phyloP scores from a whole-genome alignment of 306 rosid genomes.

The Cicer judaicum region DNA sequence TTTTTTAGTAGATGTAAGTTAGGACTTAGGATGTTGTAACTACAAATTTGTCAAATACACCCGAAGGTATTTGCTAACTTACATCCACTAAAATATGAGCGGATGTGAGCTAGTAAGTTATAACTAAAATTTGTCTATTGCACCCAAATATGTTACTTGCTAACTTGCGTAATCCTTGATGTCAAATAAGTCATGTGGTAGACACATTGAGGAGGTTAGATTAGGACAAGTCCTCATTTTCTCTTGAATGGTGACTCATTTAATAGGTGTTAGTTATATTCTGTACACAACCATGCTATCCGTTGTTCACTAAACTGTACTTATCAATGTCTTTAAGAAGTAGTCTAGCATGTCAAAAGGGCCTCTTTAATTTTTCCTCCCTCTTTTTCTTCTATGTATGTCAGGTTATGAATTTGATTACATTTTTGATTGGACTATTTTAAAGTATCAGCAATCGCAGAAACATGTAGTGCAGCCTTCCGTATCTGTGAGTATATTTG shows the following conservation, averaged over 20 bases:
- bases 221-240: neutral
- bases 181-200: neutral
- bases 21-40: neutral
- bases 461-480: conserved; percentile 67
- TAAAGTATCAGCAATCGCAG: conserved; percentile 91
- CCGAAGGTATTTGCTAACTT: neutral
- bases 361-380: conserved; percentile 17
- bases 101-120: neutral
- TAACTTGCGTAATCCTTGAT: neutral
- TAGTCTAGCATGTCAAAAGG: too few relatives aligned
- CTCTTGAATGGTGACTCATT: neutral
- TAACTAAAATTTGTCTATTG: neutral
- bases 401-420: conserved; percentile 88
- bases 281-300: neutral
- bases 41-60: neutral
- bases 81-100: neutral
- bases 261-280: neutral
- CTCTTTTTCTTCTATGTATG: conserved; percentile 17
- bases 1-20: too few relatives aligned
- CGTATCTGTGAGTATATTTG: conserved; percentile 64
- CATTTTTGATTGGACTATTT: conserved; percentile 91
- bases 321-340: too few relatives aligned
- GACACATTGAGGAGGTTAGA: neutral
- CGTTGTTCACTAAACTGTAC: neutral
- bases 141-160: neutral